A percentile compares a stretch with the other conserved stretches of the same genome.
phyloP scores from a whole-genome alignment of 2,329 filamentous ascomycete species.

The Fonsecaea pugnacius region DNA sequence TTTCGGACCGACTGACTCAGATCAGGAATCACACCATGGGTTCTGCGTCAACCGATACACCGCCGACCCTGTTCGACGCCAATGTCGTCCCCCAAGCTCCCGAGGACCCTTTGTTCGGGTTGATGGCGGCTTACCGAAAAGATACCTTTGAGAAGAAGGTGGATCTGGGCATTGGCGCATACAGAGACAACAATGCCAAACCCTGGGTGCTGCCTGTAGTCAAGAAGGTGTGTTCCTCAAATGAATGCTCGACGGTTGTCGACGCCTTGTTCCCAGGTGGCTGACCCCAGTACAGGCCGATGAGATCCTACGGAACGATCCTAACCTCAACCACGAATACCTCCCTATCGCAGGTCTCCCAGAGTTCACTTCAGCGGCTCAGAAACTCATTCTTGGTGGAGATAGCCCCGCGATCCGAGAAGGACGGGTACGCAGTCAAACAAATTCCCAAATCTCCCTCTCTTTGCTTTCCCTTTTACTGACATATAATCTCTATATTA shows the following conservation, averaged over 20 bases:
- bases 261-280: background rate
- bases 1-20: constrained; percentile 61
- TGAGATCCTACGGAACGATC: constrained; percentile 83
- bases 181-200: constrained; percentile 92
- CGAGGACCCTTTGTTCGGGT: constrained; percentile 90
- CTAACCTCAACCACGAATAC: constrained; percentile 95
- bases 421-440: constrained; percentile 64
- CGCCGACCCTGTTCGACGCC: constrained; percentile 70
- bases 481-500: constrained; percentile 13
- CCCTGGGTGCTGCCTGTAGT: constrained; percentile 97
- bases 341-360: constrained; percentile 89
- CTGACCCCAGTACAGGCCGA: constrained; percentile 69
- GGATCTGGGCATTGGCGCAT: constrained; percentile 92
- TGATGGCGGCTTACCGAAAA: constrained; percentile 84
- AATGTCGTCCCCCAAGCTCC: constrained; percentile 84
- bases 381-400: constrained; percentile 82
- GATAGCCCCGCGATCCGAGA: constrained; percentile 82
- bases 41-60: constrained; percentile 42
- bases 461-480: background rate
- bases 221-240: constrained; percentile 70
- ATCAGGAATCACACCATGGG: constrained; percentile 72
- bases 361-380: constrained; percentile 84
- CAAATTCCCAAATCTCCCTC: background rate
- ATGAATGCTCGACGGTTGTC: background rate
- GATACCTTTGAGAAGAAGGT: constrained; percentile 81